Percentiles rank a stretch among this genome's conserved stretches.
Conservation (phyloP, 805 yeast genomes). For the Peterozyma toletana region DNA sequence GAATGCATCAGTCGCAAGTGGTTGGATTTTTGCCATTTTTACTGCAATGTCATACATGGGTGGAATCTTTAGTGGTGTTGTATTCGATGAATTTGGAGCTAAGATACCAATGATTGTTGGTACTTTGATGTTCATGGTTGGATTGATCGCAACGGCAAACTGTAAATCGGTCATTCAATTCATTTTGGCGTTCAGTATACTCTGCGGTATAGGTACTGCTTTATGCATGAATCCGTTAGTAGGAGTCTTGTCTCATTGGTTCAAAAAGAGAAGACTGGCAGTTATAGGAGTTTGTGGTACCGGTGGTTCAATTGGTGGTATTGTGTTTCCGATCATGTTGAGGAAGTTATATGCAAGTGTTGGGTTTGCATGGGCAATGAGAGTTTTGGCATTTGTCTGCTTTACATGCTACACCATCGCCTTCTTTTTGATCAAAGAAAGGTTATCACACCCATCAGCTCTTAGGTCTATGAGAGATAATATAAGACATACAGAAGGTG, state of each 20-base stretch:
- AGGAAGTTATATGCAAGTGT: constrained; percentile 29
- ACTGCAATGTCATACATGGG: constrained; percentile 6
- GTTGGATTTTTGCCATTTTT: constrained; percentile 6
- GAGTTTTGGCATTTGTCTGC: constrained; percentile 39
- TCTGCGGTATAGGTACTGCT: constrained; percentile 36
- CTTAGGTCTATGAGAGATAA: no score
- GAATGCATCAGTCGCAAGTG: constrained; percentile 32
- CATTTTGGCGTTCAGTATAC: constrained; percentile 43
- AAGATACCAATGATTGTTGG: constrained; percentile 32
- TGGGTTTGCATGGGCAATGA: constrained; percentile 49
- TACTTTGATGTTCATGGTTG: constrained; percentile 34
- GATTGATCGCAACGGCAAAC: constrained; percentile 45
- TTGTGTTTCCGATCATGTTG: constrained; percentile 39
- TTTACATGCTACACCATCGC: constrained; percentile 25
- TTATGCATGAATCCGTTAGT: constrained; percentile 36
- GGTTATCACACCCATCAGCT: constrained; percentile 13
- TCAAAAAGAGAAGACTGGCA: constrained; percentile 31
- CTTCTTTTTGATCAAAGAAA: constrained; percentile 26
- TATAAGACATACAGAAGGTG: no score
- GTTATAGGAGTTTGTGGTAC: constrained; percentile 39
- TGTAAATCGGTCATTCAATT: constrained; percentile 47
- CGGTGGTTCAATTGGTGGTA: constrained; percentile 48
- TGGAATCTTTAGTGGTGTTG: constrained; percentile 31
- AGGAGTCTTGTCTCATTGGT: constrained; percentile 38
- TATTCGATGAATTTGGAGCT: constrained; percentile 54